Conservation (phyloP, 2,329 filamentous ascomycete species). For the Nakataea oryzae region DNA sequence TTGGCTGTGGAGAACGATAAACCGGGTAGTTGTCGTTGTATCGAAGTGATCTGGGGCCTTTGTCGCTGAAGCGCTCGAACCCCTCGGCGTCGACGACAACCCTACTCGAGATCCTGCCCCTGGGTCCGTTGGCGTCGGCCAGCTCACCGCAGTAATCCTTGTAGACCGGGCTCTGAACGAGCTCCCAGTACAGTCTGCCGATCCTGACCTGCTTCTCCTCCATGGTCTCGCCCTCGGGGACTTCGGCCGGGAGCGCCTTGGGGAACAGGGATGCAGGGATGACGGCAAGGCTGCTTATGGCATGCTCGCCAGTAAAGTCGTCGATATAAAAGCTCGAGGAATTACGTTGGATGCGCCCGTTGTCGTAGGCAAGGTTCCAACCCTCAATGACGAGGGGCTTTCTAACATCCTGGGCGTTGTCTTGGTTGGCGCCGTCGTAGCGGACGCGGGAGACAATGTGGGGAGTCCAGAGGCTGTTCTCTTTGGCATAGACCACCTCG, state of each 20-base stretch:
- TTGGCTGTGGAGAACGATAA: neutral
- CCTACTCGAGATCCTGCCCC: constrained; percentile 19
- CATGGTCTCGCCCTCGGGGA: constrained; percentile 17
- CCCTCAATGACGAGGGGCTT: constrained; percentile 18
- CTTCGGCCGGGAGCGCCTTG: constrained; percentile 17
- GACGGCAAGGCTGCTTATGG: constrained; percentile 27
- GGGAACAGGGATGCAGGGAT: constrained; percentile 32
- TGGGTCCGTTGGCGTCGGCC: constrained; percentile 15
- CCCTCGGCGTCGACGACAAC: constrained; percentile 33
- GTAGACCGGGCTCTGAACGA: constrained; percentile 32
- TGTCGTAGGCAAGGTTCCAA: constrained; percentile 29
- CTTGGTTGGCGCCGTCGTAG: neutral
- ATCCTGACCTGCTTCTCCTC: constrained; percentile 25
- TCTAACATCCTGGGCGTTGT: constrained; percentile 1
- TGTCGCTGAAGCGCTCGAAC: constrained; percentile 22
- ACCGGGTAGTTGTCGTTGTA: neutral
- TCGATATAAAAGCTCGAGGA: constrained; percentile 25
- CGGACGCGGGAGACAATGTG: constrained; percentile 27
- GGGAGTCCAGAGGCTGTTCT: constrained; percentile 25
- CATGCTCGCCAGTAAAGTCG: constrained; percentile 31
- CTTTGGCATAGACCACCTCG: constrained; percentile 29
- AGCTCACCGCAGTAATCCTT: constrained; percentile 34
- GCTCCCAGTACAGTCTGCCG: constrained; percentile 35
- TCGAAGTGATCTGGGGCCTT: constrained; percentile 12
- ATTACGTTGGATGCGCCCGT: constrained; percentile 22